phyloP scores from a whole-genome alignment of 2,329 filamentous ascomycete species.

The Talaromyces sp. region DNA sequence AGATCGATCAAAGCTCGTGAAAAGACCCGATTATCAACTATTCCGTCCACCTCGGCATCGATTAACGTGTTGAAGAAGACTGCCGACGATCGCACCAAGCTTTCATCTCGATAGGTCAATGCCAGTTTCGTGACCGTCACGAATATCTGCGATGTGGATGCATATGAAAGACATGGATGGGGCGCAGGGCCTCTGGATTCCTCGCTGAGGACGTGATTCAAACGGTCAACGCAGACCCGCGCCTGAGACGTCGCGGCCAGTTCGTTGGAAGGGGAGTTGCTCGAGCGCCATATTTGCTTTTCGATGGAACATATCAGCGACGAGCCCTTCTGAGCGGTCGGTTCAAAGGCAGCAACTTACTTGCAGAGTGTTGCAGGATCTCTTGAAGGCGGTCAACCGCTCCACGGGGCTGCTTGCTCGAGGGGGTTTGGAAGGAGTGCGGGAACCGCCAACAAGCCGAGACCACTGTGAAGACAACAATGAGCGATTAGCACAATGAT shows the following conservation, averaged over 20 bases:
- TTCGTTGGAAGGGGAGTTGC: slow-evolving; percentile 50
- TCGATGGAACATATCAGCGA: background rate
- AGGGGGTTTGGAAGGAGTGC: slow-evolving; percentile 47
- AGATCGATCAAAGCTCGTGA: slow-evolving; percentile 84
- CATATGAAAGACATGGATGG: slow-evolving; percentile 87
- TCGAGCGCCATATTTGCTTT: slow-evolving; percentile 60
- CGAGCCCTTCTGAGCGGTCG: background rate
- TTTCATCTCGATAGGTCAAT: slow-evolving; percentile 76
- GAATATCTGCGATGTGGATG: slow-evolving; percentile 82
- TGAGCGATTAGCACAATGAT: background rate
- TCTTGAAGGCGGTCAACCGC: slow-evolving; percentile 59
- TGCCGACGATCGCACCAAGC: slow-evolving; percentile 79
- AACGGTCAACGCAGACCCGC: slow-evolving; percentile 52
- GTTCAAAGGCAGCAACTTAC: slow-evolving; percentile 20
- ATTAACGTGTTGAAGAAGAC: slow-evolving; percentile 86
- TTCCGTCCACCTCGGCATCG: slow-evolving; percentile 94
- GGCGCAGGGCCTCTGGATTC: slow-evolving; percentile 84
- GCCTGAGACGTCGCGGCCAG: slow-evolving; percentile 50
- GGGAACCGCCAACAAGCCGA: slow-evolving; percentile 58
- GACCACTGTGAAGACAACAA: slow-evolving; percentile 48
- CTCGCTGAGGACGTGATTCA: slow-evolving; percentile 72
- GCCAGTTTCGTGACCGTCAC: slow-evolving; percentile 86
- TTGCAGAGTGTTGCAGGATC: slow-evolving; percentile 51
- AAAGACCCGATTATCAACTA: slow-evolving; percentile 82
- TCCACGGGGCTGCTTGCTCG: slow-evolving; percentile 55